Evolutionary conservation across 495 filamentous ascomycete species (phyloP), one percentile per base, ranked within the genome.

Genomic region (Sphaerosporella brunnea): DNA sequence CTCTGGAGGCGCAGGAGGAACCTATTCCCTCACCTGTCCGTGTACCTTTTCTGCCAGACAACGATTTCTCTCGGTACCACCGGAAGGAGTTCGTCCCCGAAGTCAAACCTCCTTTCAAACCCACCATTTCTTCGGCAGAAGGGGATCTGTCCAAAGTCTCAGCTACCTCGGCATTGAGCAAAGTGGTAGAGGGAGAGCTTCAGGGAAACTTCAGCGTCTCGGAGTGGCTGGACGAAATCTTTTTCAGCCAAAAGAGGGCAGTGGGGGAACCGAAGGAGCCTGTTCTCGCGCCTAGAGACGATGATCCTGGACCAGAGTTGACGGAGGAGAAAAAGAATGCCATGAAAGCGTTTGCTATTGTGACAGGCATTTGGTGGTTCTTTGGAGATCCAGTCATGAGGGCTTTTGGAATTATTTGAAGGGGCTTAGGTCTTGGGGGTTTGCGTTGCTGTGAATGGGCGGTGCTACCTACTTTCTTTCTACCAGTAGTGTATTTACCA

Each of bases 11-110:
- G 8, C 5, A 8, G 8, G 35, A 37, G 5, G 35, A 37, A 9
- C 7, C 16, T 18, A 43, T 11, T 10, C 7, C 13, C 24, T 11
- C 40, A 24, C 21, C 40, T 7, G 26, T 43, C 40, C 24, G 20
- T 13, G 40, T 43, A 49, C 0, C 73, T 63, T 47, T 34, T n/a
- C 24, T 46, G 11, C 25, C 43, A 1, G 43, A 34, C 11, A 46
- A 46, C 28, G 24, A 34, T 16, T 46, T 34, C 13, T 15, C 43
- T 18, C 15, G 19, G 18, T 46, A 46, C 20, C 43, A 35, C 24
- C 10, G 43, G 3, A 15, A 23, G 10, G 24, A 34, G 24, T 46
- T 34, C 20, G 43, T 34, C 4, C 25, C 25, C 2, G 15, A 2
- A 11, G 25, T 46, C 20, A 16, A 13, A 20, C 9, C 9, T 15